A percentile compares a stretch with the other conserved stretches of the same genome.
Evolutionary conservation across 805 yeast species (phyloP).

Genomic region (Alloascoidea hylecoeti): DNA sequence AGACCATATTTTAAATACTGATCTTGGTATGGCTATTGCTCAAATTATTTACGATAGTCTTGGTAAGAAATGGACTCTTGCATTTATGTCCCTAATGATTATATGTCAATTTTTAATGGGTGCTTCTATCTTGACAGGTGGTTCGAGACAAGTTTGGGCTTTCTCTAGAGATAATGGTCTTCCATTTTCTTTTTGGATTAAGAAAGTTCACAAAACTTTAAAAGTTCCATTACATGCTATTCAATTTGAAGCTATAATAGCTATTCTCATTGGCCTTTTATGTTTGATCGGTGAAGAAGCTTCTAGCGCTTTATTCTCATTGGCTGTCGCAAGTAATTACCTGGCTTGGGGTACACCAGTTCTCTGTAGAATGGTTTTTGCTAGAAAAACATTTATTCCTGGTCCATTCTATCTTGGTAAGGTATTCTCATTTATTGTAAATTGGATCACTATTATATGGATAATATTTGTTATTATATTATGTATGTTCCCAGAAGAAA

Average conservation of each 20-base stretch:
- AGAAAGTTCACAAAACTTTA: conserved; percentile 37
- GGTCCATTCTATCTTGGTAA: conserved; percentile 57
- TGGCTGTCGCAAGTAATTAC: conserved; percentile 47
- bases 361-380: conserved; percentile 33
- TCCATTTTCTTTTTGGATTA: conserved; percentile 42
- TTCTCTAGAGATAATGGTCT: conserved; percentile 67
- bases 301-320: conserved; percentile 53
- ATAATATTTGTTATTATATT: conserved; percentile 37
- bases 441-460: conserved; percentile 33
- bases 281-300: conserved; percentile 46
- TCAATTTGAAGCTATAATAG: conserved; percentile 32
- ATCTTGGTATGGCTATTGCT: conserved; percentile 49
- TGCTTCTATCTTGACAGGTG: conserved; percentile 43
- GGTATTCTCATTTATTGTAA: conserved; percentile 25
- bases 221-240: conserved; percentile 59
- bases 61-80: conserved; percentile 52
- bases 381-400: conserved; percentile 36
- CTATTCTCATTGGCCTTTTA: conserved; percentile 39
- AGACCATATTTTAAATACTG: conserved; percentile 23
- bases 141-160: conserved; percentile 62
- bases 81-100: conserved; percentile 43
- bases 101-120: conserved; percentile 57
- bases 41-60: conserved; percentile 48
- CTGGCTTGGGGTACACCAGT: conserved; percentile 53
- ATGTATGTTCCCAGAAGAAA: conserved; percentile 44